Percentiles rank a stretch among this genome's conserved stretches.
Evolutionary conservation across 192 early-diverging fungal genomes (phyloP).

Genomic region (Radiomyces spectabilis): DNA sequence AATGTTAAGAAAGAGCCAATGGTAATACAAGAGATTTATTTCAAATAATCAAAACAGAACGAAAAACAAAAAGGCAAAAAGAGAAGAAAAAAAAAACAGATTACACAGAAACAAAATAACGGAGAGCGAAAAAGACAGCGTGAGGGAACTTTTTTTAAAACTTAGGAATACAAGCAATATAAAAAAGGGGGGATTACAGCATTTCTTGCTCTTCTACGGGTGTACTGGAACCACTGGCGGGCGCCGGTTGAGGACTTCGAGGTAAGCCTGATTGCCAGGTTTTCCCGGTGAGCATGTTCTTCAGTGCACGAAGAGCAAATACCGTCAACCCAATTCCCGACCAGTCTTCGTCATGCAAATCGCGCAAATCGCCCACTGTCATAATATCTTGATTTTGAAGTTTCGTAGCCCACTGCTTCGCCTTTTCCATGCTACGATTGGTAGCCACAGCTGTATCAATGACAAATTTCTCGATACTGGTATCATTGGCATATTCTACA

Average conservation of each 20-base stretch:
- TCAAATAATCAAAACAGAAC: too few relatives aligned
- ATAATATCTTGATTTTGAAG: slow-evolving; percentile 69
- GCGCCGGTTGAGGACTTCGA: not conserved
- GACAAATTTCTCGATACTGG: slow-evolving; percentile 63
- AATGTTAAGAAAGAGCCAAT: too few relatives aligned
- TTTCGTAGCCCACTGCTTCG: slow-evolving; percentile 60
- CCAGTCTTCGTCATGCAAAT: slow-evolving; percentile 72
- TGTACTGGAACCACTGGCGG: slow-evolving; percentile 10
- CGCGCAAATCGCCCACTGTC: slow-evolving; percentile 70
- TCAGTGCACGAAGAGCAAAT: slow-evolving; percentile 46
- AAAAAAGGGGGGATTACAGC: too few relatives aligned
- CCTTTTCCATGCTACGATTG: slow-evolving; percentile 62
- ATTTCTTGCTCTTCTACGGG: slow-evolving; percentile 15
- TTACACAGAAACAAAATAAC: too few relatives aligned
- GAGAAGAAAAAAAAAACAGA: too few relatives aligned
- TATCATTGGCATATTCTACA: slow-evolving; percentile 49
- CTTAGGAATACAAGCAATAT: too few relatives aligned
- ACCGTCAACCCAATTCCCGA: slow-evolving; percentile 49
- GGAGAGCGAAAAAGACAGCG: too few relatives aligned
- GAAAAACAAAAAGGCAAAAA: too few relatives aligned
- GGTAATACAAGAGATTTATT: too few relatives aligned
- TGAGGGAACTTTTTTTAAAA: too few relatives aligned
- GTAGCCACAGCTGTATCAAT: slow-evolving; percentile 56
- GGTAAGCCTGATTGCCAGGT: slow-evolving; percentile 2
- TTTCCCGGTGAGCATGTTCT: slow-evolving; percentile 43